Conservation (phyloP, 2,329 filamentous ascomycete species). For the Clonostachys byssicola region DNA sequence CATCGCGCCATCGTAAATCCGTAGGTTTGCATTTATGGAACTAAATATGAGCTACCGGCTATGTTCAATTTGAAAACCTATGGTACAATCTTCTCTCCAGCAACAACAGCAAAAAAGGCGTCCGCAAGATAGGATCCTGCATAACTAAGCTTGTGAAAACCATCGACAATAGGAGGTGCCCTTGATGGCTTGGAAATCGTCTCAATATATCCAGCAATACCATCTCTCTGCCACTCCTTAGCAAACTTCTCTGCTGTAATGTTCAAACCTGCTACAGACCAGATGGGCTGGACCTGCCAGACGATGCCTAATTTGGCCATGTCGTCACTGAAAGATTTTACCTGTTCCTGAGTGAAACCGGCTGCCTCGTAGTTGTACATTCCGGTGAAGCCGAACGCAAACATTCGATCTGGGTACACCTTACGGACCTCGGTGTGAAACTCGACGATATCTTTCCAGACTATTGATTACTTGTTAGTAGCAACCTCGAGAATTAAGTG, state of each 20-base stretch:
- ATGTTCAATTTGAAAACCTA: not conserved
- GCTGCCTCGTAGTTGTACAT: slow-evolving; percentile 26
- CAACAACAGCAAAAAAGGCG: slow-evolving; percentile 24
- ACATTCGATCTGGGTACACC: slow-evolving; percentile 25
- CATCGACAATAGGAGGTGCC: slow-evolving; percentile 17
- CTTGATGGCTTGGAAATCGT: slow-evolving; percentile 13
- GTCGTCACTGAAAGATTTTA: slow-evolving; percentile 21
- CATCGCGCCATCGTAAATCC: too few species aligned
- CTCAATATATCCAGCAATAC: slow-evolving; percentile 25
- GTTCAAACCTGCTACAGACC: slow-evolving; percentile 26
- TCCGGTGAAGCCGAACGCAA: slow-evolving; percentile 31
- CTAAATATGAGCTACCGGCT: not conserved
- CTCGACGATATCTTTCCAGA: slow-evolving; percentile 26
- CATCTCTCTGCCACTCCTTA: slow-evolving; percentile 22
- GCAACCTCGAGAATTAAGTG: too few species aligned
- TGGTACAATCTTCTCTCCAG: slow-evolving; percentile 13
- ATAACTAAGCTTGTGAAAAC: slow-evolving; percentile 26
- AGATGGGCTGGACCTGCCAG: slow-evolving; percentile 36
- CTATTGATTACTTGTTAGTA: not conserved
- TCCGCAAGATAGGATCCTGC: slow-evolving; percentile 27
- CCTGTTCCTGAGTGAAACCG: slow-evolving; percentile 21
- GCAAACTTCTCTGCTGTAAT: slow-evolving; percentile 23
- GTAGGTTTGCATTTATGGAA: too few species aligned
- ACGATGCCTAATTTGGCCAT: slow-evolving; percentile 28
- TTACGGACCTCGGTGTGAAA: slow-evolving; percentile 27